These are phyloP conservation scores for Lactuca sativa DNA, from an alignment of 129 eudicot species.

Conservation along the genomic window DNA sequence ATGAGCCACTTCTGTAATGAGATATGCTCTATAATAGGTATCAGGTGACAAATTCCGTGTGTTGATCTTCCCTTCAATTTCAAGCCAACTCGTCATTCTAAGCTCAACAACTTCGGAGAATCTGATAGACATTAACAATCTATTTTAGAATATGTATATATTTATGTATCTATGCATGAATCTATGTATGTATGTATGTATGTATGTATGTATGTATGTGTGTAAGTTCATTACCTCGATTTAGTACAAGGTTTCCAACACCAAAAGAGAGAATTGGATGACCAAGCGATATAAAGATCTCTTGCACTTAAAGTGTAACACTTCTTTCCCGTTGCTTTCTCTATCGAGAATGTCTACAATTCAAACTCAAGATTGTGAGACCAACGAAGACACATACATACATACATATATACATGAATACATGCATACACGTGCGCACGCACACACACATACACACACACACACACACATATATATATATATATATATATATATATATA, in stretches of 20 bases:
- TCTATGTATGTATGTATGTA: not conserved
- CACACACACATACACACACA: no score
- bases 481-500: no score
- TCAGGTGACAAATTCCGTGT: slow-evolving; percentile 40
- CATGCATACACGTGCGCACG: no score
- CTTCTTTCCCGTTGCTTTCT: slow-evolving; percentile 48
- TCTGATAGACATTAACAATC: slow-evolving; percentile 19
- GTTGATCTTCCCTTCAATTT: slow-evolving; percentile 40
- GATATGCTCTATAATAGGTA: slow-evolving; percentile 48
- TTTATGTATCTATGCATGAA: not conserved
- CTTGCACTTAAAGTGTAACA: slow-evolving; percentile 62
- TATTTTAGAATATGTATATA: not conserved
- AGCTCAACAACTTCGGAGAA: slow-evolving; percentile 50
- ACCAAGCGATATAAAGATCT: slow-evolving; percentile 53
- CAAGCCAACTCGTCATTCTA: slow-evolving; percentile 52
- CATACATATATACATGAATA: no score
- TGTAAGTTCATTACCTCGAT: slow-evolving; percentile 44
- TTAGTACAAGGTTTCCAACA: slow-evolving; percentile 45
- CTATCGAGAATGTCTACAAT: slow-evolving; percentile 44
- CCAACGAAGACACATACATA: no score
- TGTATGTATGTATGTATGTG: no score
- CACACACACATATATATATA: no score
- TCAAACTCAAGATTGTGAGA: not conserved
- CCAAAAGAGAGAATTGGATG: slow-evolving; percentile 48
- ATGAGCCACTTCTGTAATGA: slow-evolving; percentile 34